A percentile compares a stretch with the other conserved stretches of the same genome.
Evolutionary conservation across 2,329 filamentous ascomycete species (phyloP).

Genomic region (Aspergillus puulaauensis): DNA sequence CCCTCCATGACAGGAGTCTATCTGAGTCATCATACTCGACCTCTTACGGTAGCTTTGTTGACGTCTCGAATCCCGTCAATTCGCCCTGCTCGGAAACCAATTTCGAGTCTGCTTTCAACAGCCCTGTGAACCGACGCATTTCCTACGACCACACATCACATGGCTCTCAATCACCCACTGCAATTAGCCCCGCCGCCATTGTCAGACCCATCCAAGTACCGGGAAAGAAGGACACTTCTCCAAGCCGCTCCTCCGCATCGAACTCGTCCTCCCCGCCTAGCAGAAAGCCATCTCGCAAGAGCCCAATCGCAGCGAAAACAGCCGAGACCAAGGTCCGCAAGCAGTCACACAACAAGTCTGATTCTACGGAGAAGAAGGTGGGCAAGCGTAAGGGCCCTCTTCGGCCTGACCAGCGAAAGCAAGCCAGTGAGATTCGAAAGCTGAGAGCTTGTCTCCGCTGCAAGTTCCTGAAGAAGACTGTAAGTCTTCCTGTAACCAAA

Average conservation of each 20-base stretch:
- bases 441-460: constrained; percentile 89
- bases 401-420: constrained; percentile 89
- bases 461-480: constrained; percentile 98
- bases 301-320: constrained; percentile 73
- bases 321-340: constrained; percentile 83
- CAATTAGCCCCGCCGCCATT: constrained; percentile 66
- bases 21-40: constrained; percentile 80
- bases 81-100: constrained; percentile 80
- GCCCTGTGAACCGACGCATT: constrained; percentile 38
- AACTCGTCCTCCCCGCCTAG: constrained; percentile 62
- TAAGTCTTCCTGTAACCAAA: constrained; percentile 21
- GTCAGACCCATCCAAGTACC: constrained; percentile 64
- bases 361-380: constrained; percentile 86
- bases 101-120: constrained; percentile 55
- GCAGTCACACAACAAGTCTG: constrained; percentile 72
- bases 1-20: constrained; percentile 80
- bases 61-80: constrained; percentile 75
- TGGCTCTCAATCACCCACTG: constrained; percentile 45
- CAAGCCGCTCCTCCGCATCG: constrained; percentile 59
- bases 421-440: constrained; percentile 95
- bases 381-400: constrained; percentile 87
- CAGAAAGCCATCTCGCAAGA: constrained; percentile 68
- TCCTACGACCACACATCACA: constrained; percentile 44
- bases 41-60: constrained; percentile 78
- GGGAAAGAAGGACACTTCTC: constrained; percentile 50